phyloP scores from a whole-genome alignment of 2,329 filamentous ascomycete species.

The Diaporthe caulivora region DNA sequence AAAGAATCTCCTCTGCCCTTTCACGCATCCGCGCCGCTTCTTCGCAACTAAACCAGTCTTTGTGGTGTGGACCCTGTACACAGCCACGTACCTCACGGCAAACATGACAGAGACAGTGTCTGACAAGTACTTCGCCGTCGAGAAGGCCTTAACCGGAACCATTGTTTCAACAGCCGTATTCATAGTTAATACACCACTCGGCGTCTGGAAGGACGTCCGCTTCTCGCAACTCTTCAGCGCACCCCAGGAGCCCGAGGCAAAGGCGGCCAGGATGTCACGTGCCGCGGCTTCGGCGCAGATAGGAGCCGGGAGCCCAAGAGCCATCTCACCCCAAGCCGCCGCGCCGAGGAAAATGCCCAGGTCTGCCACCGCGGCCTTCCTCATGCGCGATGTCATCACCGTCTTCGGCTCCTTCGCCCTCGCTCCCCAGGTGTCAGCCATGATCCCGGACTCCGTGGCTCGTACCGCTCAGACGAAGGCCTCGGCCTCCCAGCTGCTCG shows the following conservation, averaged over 20 bases:
- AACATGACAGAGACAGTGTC: constrained; percentile 25
- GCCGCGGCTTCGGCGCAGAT: constrained; percentile 8
- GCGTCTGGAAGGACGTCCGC: constrained; percentile 29
- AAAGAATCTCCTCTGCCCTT: constrained; percentile 6
- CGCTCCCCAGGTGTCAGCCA: constrained; percentile 13
- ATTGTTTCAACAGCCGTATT: constrained; percentile 17
- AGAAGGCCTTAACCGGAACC: constrained; percentile 19
- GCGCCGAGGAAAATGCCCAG: neutral
- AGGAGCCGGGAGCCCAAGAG: neutral
- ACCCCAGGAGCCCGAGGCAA: neutral
- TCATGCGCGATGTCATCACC: constrained; percentile 24
- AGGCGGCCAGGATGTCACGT: neutral
- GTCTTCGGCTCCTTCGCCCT: constrained; percentile 26
- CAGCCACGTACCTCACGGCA: constrained; percentile 23
- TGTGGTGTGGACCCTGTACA: constrained; percentile 22
- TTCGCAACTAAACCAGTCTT: constrained; percentile 26
- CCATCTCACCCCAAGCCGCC: neutral
- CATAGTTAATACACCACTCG: constrained; percentile 23
- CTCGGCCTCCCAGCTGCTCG: constrained; percentile 8
- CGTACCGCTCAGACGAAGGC: neutral
- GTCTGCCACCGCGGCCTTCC: constrained; percentile 12
- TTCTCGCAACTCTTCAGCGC: constrained; percentile 25
- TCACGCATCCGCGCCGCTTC: constrained; percentile 10
- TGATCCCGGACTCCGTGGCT: constrained; percentile 11
- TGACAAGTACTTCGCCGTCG: constrained; percentile 9